Base-by-base conservation (phyloP, 202 grass and related monocot genomes). In the Panicum hallii region DNA sequence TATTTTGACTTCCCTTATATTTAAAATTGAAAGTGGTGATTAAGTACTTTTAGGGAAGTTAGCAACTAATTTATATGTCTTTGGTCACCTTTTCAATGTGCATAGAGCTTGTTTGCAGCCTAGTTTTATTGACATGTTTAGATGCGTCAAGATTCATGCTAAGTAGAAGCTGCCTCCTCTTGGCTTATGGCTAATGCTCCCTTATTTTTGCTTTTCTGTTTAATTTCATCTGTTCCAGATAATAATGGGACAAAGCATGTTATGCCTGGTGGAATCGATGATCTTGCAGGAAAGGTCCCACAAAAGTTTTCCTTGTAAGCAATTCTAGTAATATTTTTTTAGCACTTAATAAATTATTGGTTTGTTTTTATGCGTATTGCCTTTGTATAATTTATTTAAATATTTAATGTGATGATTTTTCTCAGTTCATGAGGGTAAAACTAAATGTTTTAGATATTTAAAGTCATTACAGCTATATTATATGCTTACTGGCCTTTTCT, bases 261-360 rank as follows among this genome's bases (percentile, higher is more conserved):
- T 67, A 69, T 82, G 20, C 72, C 87, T 73, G 53, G 32, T 78
- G 55, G 60, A 75, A 53, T 73, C 15, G 80, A 89, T 17, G 76
- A 58, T 47, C 67, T 80, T 56, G 53, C 83, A 79, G 78, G 79
- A 63, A 86, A 91, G 71, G 19, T 82, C 71, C 84, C 88, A 50
- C 61, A 91, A 40, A 91, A 83, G 6, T 80, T 75, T 68, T 92
- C 71, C n/a, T 69, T 92, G 93, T 98, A 93, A 84, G 89, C 22
- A 81, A 80, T 60, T 85, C 9, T 61, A 84, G 48, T 70, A 58
- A 74, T 38, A 5, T 67, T 50, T 6, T 6, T 74, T 82, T 82
- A 73, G 42, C 69, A 54, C n/a, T n/a, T 79, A 76, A 11, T 78
- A 44, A 32, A 26, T 69, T 63, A 85, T 43, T 58, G 48, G 19